phyloP scores from a whole-genome alignment of 371 early-diverging fungal genomes.

The Mortierella sp. region DNA sequence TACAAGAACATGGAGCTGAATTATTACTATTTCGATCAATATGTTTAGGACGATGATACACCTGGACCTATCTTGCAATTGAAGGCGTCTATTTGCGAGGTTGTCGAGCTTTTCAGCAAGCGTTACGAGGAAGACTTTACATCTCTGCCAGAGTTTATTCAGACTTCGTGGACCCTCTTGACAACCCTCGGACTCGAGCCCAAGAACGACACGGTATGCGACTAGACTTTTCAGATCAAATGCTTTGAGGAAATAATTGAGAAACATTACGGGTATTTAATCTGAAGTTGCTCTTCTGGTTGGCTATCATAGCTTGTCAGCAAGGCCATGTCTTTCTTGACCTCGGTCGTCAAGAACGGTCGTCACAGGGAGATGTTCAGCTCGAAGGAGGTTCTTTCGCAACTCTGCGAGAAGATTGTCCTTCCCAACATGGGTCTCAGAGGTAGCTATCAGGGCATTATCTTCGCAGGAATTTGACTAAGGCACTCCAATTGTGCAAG shows the following conservation, averaged over 20 bases:
- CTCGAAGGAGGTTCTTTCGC: conserved; percentile 73
- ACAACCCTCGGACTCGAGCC: conserved; percentile 76
- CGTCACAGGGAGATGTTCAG: conserved; percentile 80
- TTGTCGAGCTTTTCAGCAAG: conserved; percentile 88
- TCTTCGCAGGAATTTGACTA: not conserved
- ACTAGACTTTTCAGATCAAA: not conserved
- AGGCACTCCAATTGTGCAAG: no score
- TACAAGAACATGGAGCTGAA: not conserved
- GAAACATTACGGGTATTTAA: not conserved
- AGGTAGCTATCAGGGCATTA: conserved; percentile 57
- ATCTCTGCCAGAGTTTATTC: conserved; percentile 83
- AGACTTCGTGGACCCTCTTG: conserved; percentile 88
- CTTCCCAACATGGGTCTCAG: conserved; percentile 94
- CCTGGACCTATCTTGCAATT: conserved; percentile 89
- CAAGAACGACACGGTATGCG: conserved; percentile 84
- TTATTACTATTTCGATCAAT: not conserved
- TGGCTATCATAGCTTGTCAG: conserved; percentile 76
- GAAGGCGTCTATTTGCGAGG: conserved; percentile 91
- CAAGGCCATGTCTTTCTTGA: conserved; percentile 90
- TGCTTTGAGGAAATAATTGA: not conserved
- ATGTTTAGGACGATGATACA: conserved; percentile 83
- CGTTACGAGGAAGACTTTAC: conserved; percentile 93
- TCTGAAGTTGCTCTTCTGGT: not conserved
- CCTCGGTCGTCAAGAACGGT: conserved; percentile 87
- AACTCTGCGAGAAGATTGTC: conserved; percentile 91